A percentile compares a stretch with the other conserved stretches of the same genome.
These are phyloP conservation scores for Gynandropsis gynandra DNA, from an alignment of 345 rosid species.

Conservation along the genomic window DNA sequence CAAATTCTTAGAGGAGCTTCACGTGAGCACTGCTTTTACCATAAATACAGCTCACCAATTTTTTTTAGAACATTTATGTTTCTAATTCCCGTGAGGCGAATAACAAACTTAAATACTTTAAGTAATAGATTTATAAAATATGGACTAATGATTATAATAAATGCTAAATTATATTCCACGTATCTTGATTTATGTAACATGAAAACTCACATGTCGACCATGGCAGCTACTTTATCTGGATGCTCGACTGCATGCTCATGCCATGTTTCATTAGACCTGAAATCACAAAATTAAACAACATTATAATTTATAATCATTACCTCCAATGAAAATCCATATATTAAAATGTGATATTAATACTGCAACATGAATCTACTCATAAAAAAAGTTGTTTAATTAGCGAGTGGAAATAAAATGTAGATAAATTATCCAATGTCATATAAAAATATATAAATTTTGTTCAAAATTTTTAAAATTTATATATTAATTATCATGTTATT, in stretches of 20 bases:
- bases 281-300: not conserved
- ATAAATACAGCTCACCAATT: constrained; percentile 23
- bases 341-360: too few relatives aligned
- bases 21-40: constrained; percentile 26
- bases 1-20: constrained; percentile 16
- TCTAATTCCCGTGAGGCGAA: too few relatives aligned
- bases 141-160: constrained; percentile 2
- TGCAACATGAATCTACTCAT: too few relatives aligned
- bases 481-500: too few relatives aligned
- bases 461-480: too few relatives aligned
- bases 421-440: too few relatives aligned
- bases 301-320: not conserved
- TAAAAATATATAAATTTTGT: too few relatives aligned
- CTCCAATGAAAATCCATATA: not conserved
- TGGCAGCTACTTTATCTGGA: constrained; percentile 67
- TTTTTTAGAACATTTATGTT: constrained; percentile 1
- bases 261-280: constrained; percentile 47
- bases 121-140: constrained; percentile 9
- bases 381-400: too few relatives aligned
- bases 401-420: too few relatives aligned
- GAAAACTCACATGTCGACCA: constrained; percentile 72
- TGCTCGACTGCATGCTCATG: constrained; percentile 55
- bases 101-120: too few relatives aligned
- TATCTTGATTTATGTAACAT: constrained; percentile 1
- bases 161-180: not conserved